Evolutionary conservation across 2,329 filamentous ascomycete species (phyloP).

Genomic region (Fusarium aywerte): DNA sequence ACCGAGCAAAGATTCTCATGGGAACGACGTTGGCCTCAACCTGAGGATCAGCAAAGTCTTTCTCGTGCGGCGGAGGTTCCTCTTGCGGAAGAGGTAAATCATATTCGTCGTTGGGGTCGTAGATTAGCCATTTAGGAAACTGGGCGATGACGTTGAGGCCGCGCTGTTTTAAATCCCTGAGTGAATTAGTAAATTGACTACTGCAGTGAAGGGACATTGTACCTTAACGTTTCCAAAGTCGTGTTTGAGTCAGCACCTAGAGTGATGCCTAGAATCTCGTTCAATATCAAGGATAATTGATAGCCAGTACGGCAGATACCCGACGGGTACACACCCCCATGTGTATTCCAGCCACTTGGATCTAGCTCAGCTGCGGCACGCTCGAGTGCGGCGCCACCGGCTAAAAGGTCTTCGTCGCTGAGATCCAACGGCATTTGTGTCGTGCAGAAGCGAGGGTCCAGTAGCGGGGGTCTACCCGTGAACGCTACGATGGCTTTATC

Average conservation of each 20-base stretch:
- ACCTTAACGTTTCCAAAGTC: constrained; percentile 2
- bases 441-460: not conserved
- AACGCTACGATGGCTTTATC: constrained; percentile 10
- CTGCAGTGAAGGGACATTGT: accelerated
- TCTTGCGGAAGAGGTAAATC: not conserved
- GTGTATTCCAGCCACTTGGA: not conserved
- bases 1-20: not conserved
- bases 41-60: not conserved
- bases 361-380: not conserved
- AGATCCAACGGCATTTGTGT: not conserved
- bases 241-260: not conserved
- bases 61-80: accelerated
- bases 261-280: not conserved
- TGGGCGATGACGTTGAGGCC: not conserved
- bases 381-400: not conserved
- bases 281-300: not conserved
- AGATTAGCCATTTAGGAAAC: not conserved
- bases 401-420: constrained; percentile 5
- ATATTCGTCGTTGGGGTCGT: not conserved
- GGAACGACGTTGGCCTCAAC: not conserved
- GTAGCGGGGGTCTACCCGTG: constrained; percentile 1
- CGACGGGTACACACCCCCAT: not conserved
- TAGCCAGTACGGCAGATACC: not conserved
- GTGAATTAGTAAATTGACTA: accelerated
- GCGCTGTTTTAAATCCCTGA: not conserved